phyloP scores from a whole-genome alignment of 306 rosid species.

The Trifolium fragiferum region DNA sequence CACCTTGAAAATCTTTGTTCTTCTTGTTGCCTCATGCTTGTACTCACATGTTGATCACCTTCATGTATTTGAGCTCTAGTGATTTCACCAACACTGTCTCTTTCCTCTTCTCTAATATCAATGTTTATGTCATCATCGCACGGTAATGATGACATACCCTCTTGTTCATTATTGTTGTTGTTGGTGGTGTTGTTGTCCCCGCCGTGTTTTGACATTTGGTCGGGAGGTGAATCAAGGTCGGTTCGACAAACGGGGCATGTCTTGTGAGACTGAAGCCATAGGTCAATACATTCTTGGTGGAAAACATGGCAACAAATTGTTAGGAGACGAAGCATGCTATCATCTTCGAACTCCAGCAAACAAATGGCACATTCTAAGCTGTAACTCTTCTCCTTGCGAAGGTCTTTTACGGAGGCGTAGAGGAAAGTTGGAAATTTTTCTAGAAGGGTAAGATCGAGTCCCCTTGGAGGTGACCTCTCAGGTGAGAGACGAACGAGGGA shows the following conservation, averaged over 20 bases:
- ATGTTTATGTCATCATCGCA: conserved; percentile 41
- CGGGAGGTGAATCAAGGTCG: conserved; percentile 49
- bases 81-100: conserved; percentile 15
- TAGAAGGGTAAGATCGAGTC: conserved; percentile 60
- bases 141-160: background rate
- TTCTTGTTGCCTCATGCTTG: background rate
- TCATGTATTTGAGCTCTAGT: conserved; percentile 3
- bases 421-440: conserved; percentile 62
- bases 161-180: background rate
- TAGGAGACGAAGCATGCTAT: conserved; percentile 62
- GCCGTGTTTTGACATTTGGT: conserved; percentile 5
- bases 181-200: background rate
- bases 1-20: conserved; percentile 50
- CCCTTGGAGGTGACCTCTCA: conserved; percentile 33
- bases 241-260: conserved; percentile 85
- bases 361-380: conserved; percentile 78
- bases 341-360: conserved; percentile 66
- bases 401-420: conserved; percentile 64
- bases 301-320: conserved; percentile 72
- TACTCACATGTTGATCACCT: background rate
- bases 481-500: conserved; percentile 37
- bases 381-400: conserved; percentile 49
- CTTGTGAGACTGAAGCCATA: conserved; percentile 75
- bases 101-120: conserved; percentile 49
- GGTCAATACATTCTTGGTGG: conserved; percentile 79